These are phyloP conservation scores for Daldinia concentrica DNA, from an alignment of 495 filamentous ascomycete species.

Conservation along the genomic window DNA sequence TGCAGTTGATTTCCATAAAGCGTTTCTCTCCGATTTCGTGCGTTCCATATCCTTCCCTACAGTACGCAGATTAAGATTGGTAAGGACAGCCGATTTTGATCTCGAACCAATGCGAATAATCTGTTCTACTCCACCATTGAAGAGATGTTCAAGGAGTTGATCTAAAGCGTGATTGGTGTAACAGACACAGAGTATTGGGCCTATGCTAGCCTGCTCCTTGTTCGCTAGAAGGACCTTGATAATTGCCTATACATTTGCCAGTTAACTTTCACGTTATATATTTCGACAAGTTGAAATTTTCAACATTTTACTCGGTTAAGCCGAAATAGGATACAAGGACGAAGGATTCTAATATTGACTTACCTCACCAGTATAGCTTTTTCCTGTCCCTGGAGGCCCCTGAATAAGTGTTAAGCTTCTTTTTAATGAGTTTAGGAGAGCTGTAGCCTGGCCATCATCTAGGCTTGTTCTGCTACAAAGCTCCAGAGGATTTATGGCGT, in stretches of 20 bases:
- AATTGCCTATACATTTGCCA: constrained; percentile 43
- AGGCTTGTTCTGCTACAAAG: constrained; percentile 58
- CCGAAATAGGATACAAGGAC: background rate
- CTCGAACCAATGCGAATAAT: constrained; percentile 74
- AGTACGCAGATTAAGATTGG: constrained; percentile 53
- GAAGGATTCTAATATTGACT: background rate
- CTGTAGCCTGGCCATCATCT: constrained; percentile 66
- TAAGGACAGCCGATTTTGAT: constrained; percentile 60
- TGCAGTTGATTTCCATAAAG: background rate
- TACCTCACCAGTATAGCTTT: constrained; percentile 65
- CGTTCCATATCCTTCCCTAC: constrained; percentile 38
- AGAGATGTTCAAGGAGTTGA: constrained; percentile 72
- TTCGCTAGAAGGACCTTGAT: constrained; percentile 70
- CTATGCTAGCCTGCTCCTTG: constrained; percentile 56
- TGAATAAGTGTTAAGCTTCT: constrained; percentile 71
- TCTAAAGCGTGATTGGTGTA: constrained; percentile 81
- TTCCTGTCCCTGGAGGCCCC: constrained; percentile 85
- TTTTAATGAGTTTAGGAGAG: constrained; percentile 64
- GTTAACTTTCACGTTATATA: background rate
- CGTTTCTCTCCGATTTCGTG: constrained; percentile 44
- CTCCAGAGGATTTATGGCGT: constrained; percentile 49
- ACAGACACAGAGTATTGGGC: constrained; percentile 70
- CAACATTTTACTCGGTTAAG: background rate
- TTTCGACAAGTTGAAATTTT: background rate
- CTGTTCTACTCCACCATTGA: constrained; percentile 63